Base-by-base conservation (phyloP, 768 basidiomycete genomes). In the Tricholomella constricta region DNA sequence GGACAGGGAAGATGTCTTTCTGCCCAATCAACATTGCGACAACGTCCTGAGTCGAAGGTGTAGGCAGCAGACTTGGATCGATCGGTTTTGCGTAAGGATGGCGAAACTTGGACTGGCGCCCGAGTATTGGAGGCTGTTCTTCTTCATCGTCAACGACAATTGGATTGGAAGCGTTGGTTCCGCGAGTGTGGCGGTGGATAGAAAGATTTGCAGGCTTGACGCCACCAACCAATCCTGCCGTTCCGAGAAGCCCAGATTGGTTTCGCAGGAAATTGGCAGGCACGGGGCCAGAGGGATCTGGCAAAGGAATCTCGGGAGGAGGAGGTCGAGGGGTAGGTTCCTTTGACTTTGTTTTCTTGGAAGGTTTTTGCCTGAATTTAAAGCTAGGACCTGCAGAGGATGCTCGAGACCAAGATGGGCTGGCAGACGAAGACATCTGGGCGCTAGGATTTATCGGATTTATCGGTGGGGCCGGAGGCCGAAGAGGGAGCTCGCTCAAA, bases 191-290 rank as follows among this genome's bases (percentile, higher is more conserved):
- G 14, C 74, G 69, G 14, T 62, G 66, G n/a, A 58, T 61, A 15
- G 77, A 68, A 20, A 84, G 73, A 32, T 76, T 73, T 15, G 81
- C 72, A 22, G 88, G 83, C 48, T 83, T 84, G 20, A 91, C 73
- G 4, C 81, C 81, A 34, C 80, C 83, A 17, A 91, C 82, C 36
- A 87, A 69, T 31, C 89, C 89, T 10, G 89, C 89, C 15, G 78
- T 76, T 8, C 89, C 89, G 7, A 91, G 76, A 2, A 91, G 72
- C 0, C 85, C 84, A 29, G 83, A 75, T 65, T 91, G 89, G 58
- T 80, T 89, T 26, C 89, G 85, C 45, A 91, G 70, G 51, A 89
- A 88, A 65, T 89, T 83, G 7, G 80, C 69, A 15, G 89, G 89
- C 14, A 75, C 69, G 1, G 84, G 85, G 36, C 74, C 78, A 44